Percentiles rank a stretch among this genome's conserved stretches.
These are phyloP conservation scores for Mycena amicta DNA, from an alignment of 768 basidiomycete species.

Conservation along the genomic window DNA sequence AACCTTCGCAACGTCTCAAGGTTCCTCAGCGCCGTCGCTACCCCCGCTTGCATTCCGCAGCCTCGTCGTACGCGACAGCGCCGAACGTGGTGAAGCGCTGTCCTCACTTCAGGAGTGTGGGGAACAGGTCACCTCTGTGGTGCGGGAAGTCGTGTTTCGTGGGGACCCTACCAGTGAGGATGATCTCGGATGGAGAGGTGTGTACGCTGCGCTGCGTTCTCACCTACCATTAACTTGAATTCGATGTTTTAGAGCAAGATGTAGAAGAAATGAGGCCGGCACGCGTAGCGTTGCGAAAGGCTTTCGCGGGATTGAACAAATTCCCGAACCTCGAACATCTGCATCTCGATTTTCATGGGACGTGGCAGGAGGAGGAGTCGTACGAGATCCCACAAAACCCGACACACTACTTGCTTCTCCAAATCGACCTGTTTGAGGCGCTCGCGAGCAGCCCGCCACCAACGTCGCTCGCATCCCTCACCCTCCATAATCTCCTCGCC, in stretches of 20 bases:
- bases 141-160: constrained; percentile 7
- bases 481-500: constrained; percentile 6
- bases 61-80: not conserved
- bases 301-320: constrained; percentile 1
- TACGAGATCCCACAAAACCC: not conserved
- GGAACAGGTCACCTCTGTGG: not conserved
- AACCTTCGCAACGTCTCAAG: constrained; percentile 9
- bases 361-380: constrained; percentile 1
- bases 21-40: not conserved
- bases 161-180: not conserved
- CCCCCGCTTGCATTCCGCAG: not conserved
- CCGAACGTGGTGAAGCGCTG: constrained; percentile 1
- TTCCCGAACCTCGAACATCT: constrained; percentile 6
- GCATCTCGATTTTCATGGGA: constrained; percentile 1
- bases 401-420: constrained; percentile 5
- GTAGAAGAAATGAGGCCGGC: not conserved
- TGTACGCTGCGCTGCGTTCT: too few relatives aligned
- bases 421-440: not conserved
- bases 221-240: too few relatives aligned
- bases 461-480: not conserved
- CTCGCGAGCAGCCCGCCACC: constrained; percentile 9
- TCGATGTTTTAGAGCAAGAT: too few relatives aligned
- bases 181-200: too few relatives aligned
- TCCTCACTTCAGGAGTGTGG: constrained; percentile 7
- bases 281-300: not conserved